phyloP scores from a whole-genome alignment of 768 basidiomycete genomes.

The Hypholoma fasciculare region DNA sequence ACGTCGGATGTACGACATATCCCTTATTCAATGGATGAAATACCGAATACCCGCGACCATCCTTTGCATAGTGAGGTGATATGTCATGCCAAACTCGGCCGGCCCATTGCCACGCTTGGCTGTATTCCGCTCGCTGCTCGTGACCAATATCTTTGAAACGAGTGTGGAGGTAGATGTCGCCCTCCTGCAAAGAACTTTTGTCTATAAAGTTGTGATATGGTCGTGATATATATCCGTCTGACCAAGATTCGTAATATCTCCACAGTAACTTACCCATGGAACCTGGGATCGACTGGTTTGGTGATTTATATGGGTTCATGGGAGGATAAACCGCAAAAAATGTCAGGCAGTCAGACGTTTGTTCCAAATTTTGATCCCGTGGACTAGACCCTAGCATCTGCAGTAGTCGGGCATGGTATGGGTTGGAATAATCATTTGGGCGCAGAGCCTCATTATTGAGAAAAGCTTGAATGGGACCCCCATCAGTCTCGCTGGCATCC shows the following conservation, averaged over 20 bases:
- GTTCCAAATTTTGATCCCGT: not conserved
- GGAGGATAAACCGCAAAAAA: not conserved
- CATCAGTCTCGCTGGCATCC: too few species aligned
- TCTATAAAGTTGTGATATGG: not conserved
- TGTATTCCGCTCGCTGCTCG: not conserved
- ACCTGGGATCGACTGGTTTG: not conserved
- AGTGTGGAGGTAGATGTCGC: not conserved
- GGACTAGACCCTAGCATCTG: not conserved
- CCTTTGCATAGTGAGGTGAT: not conserved
- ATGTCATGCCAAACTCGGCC: not conserved
- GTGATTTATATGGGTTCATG: not conserved
- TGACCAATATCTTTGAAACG: not conserved
- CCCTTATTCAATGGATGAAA: not conserved
- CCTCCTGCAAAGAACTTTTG: not conserved
- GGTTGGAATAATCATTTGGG: too few species aligned
- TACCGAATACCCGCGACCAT: not conserved
- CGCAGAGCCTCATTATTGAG: too few species aligned
- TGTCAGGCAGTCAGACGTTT: not conserved
- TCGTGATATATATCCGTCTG: not conserved
- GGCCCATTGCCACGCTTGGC: not conserved
- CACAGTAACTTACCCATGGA: not conserved
- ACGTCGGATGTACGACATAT: not conserved
- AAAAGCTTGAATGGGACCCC: too few species aligned
- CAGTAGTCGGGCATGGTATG: not conserved
- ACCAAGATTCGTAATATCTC: not conserved